These are phyloP conservation scores for Barnettozyma sp. DNA, from an alignment of 805 yeast genomes.

Conservation along the genomic window DNA sequence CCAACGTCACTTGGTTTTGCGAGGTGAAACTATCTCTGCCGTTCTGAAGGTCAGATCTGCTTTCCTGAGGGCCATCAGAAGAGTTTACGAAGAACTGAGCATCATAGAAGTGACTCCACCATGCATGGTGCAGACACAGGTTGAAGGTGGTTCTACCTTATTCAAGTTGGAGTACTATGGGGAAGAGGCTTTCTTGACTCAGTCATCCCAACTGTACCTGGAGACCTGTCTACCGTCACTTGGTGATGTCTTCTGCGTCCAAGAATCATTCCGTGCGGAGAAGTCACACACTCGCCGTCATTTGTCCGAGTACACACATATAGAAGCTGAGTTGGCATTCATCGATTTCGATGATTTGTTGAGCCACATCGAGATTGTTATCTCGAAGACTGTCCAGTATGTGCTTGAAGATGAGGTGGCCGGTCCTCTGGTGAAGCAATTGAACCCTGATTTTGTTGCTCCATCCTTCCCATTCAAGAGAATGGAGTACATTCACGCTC, in stretches of 20 bases:
- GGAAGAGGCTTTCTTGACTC: slow-evolving; percentile 93
- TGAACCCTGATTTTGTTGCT: slow-evolving; percentile 84
- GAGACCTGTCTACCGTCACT: slow-evolving; percentile 95
- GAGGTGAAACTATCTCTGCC: slow-evolving; percentile 91
- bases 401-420: slow-evolving; percentile 87
- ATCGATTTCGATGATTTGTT: slow-evolving; percentile 81
- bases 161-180: slow-evolving; percentile 93
- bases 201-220: slow-evolving; percentile 91
- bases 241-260: slow-evolving; percentile 96
- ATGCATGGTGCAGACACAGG: slow-evolving; percentile 99
- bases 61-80: slow-evolving; percentile 65
- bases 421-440: slow-evolving; percentile 81
- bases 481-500: slow-evolving; percentile 84
- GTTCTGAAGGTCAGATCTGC: slow-evolving; percentile 93
- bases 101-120: slow-evolving; percentile 95
- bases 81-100: slow-evolving; percentile 66
- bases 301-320: slow-evolving; percentile 91
- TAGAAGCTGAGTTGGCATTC: slow-evolving; percentile 92
- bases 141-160: slow-evolving; percentile 97
- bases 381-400: slow-evolving; percentile 62
- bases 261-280: slow-evolving; percentile 99
- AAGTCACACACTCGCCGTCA: slow-evolving; percentile 98
- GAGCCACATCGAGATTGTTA: slow-evolving; percentile 73
- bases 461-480: slow-evolving; percentile 87
- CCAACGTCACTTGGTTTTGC: slow-evolving; percentile 89